Evolutionary conservation across 2,329 filamentous ascomycete species (phyloP).

Genomic region (Microsporum canis): DNA sequence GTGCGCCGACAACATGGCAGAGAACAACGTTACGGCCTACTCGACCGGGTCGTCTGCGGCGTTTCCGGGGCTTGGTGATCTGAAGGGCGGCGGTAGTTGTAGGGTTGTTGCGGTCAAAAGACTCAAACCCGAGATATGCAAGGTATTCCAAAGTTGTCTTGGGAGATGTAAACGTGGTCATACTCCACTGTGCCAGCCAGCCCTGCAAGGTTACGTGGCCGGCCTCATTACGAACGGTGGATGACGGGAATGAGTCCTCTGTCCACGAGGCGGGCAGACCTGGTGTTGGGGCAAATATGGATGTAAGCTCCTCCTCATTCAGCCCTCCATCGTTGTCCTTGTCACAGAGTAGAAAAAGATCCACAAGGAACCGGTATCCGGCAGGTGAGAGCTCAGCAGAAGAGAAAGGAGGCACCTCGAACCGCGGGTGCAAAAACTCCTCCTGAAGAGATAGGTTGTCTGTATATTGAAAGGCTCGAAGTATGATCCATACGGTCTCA

Average conservation of each 20-base stretch:
- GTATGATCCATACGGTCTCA: slow-evolving; percentile 95
- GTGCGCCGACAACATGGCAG: slow-evolving; percentile 80
- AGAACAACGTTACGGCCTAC: slow-evolving; percentile 91
- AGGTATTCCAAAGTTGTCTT: slow-evolving; percentile 93
- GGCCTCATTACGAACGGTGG: slow-evolving; percentile 87
- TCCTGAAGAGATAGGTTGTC: slow-evolving; percentile 89
- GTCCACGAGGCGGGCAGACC: slow-evolving; percentile 78
- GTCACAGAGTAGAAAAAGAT: slow-evolving; percentile 87
- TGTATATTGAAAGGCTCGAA: slow-evolving; percentile 90
- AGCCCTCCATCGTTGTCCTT: slow-evolving; percentile 95
- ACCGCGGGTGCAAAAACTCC: slow-evolving; percentile 80
- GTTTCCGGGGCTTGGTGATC: slow-evolving; percentile 81
- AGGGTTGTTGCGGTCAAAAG: slow-evolving; percentile 57
- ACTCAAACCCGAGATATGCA: slow-evolving; percentile 90
- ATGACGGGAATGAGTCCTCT: slow-evolving; percentile 81
- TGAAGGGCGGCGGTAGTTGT: slow-evolving; percentile 77
- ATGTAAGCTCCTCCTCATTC: slow-evolving; percentile 71
- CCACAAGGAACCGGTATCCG: slow-evolving; percentile 95
- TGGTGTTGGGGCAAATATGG: slow-evolving; percentile 85
- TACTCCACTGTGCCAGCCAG: slow-evolving; percentile 98
- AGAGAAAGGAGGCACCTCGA: slow-evolving; percentile 83
- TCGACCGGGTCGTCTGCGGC: slow-evolving; percentile 65
- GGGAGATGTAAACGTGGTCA: slow-evolving; percentile 95
- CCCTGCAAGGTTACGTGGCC: slow-evolving; percentile 93
- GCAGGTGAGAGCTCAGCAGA: slow-evolving; percentile 89